Evolutionary conservation across 805 yeast species (phyloP).

Genomic region (Candida odintsovae): DNA sequence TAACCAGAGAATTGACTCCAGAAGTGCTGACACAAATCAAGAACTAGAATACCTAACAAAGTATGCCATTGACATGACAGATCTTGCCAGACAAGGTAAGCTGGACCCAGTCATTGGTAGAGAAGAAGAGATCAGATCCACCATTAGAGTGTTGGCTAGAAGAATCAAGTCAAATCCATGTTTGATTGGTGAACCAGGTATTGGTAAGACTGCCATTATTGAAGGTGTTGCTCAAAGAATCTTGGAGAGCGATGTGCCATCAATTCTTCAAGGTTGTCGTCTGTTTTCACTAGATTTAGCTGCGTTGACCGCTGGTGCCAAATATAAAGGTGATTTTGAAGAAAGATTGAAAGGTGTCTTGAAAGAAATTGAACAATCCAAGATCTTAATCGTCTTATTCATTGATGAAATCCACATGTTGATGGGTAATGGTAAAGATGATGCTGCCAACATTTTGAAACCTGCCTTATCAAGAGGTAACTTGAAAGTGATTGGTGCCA

Average conservation of each 20-base stretch:
- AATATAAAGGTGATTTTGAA: conserved; percentile 97
- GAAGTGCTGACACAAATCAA: conserved; percentile 88
- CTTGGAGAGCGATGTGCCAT: conserved; percentile 92
- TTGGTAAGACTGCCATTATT: conserved; percentile 96
- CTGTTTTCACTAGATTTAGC: conserved; percentile 90
- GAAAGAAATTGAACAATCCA: conserved; percentile 86
- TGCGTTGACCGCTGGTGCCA: conserved; percentile 97
- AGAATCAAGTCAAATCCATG: conserved; percentile 96
- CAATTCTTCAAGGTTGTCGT: conserved; percentile 72
- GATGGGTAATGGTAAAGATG: conserved; percentile 98
- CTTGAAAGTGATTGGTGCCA: conserved; percentile 97
- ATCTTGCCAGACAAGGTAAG: conserved; percentile 87
- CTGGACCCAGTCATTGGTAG: conserved; percentile 98
- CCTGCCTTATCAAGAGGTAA: conserved; percentile 97
- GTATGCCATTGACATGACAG: conserved; percentile 92
- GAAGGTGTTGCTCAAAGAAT: conserved; percentile 99
- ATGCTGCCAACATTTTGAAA: conserved; percentile 92
- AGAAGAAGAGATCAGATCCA: conserved; percentile 95
- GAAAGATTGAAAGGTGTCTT: conserved; percentile 96
- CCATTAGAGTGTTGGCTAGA: conserved; percentile 93
- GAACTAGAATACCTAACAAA: conserved; percentile 79
- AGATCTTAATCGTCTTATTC: conserved; percentile 80
- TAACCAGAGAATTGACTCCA: conserved; percentile 82
- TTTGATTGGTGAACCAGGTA: conserved; percentile 98
- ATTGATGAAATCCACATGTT: conserved; percentile 98